Evolutionary conservation across 768 basidiomycete species (phyloP), one percentile per base, ranked within the genome.

Genomic region (Scleroderma bovista): DNA sequence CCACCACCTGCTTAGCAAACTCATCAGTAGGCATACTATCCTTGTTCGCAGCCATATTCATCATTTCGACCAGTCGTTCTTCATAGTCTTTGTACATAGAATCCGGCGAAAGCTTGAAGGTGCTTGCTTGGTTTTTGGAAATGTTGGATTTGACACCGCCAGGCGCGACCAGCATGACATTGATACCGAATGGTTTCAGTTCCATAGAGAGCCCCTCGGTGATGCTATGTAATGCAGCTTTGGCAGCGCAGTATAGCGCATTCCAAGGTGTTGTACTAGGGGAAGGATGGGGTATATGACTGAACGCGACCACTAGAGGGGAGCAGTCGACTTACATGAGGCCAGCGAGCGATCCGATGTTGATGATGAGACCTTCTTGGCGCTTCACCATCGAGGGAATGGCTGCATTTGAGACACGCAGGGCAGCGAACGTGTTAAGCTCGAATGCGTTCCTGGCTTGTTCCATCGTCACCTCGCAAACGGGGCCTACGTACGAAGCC

Each of bases 191-290:
- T 1, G 87, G 85, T 37, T 72, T 75, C 65, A 81, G 81, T 59
- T 93, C 88, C 85, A 88, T 84, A 3, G 73, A 74, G 5, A 90
- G 74, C 0, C 78, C 75, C 37, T 89, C 79, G 44, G 79, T 80
- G 24, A 89, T 68, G 22, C 75, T 67, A 39, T 79, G 79, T 3
- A 83, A 60, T 0, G 81, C 81, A 0, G 83, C 77, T 59, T 84
- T 86, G 41, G 75, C 63, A 0, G 81, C 76, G 26, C 69, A 70
- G 55, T 86, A 85, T 9, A 81, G 59, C 0, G 77, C 75, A 47
- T 77, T 78, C 86, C 86, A 91, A 0, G 88, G 86, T 0, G 80
- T 79, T 0, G 84, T 71, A 39, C 86, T 88, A 17, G 29, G 22
- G 32, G 2, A 17, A 38, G 31, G 26, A 15, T 39, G 22, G 31